Base-by-base conservation (phyloP, 345 rosid species). In the Xanthoceras sorbifolium region DNA sequence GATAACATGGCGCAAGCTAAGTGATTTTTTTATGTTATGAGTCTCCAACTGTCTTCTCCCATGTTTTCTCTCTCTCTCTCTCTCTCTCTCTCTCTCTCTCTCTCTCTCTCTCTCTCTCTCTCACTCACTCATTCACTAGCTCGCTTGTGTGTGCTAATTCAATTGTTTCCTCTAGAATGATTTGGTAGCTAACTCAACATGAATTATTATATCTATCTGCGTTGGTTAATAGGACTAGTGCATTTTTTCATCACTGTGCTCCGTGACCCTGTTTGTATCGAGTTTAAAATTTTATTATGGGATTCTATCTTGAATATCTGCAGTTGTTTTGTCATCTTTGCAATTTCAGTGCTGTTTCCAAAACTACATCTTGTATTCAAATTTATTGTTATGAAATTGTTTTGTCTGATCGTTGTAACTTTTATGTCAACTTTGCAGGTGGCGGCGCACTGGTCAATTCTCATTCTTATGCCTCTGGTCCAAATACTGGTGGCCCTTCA, bases 401-500 rank as follows among this genome's bases (percentile, higher is more conserved):
- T 18, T 65, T 72, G 12, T 76, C 15, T 26, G 23, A 9, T 29
- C 67, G 36, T 71, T 44, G 6, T 61, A 67, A 71, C 20, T 31
- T 71, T 26, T 40, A 10, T 61, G 14, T 72, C 62, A 59, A 7
- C 59, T 74, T 72, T 65, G 60, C 67, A 87, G 92, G 86, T 83
- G 91, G 87, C 74, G 91, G 87, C 74, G 12, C 83, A 23, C 77
- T 89, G 52, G 73, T 76, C 73, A 88, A 84, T 81, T 83, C 97
- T 55, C 99, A 91, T 84, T 93, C 98, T 17, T 96, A 93, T 87
- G 95, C 98, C 64, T 96, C 97, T 76, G 97, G 98, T 71, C 99
- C 98, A 79, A 91, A 96, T 79, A 93, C 99, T 2, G 89, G 93
- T 69, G 98, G 95, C 80, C 98, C 97, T 78, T 89, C 99, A 48